phyloP scores from a whole-genome alignment of 352 stramenopile species.

The Phytopythium aichiense region DNA sequence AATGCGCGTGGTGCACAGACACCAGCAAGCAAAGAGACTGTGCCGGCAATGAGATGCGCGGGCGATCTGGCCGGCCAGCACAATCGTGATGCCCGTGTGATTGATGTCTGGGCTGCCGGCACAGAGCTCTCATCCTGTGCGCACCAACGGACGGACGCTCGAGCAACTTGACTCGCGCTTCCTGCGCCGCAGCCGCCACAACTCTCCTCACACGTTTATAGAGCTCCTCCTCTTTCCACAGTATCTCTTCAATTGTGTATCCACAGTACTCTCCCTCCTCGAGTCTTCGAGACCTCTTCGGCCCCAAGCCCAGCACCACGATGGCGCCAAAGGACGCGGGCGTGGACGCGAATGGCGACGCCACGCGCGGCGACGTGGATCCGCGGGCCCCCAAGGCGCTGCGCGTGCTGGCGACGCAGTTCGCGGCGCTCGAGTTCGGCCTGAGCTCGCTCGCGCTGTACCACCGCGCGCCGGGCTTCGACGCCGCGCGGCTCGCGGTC shows the following conservation, averaged over 20 bases:
- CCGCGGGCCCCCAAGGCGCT: conserved; percentile 36
- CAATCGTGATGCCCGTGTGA: too few relatives aligned
- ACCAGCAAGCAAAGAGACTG: too few relatives aligned
- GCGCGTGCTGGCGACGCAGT: conserved; percentile 43
- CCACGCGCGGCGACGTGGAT: conserved; percentile 20
- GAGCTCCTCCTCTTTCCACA: neutral
- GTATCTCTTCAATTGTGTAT: neutral
- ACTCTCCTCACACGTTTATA: neutral
- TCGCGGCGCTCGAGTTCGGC: conserved; percentile 67
- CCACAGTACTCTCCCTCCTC: neutral
- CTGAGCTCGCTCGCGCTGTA: conserved; percentile 68
- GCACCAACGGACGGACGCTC: neutral
- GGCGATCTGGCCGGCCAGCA: too few relatives aligned
- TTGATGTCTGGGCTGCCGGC: too few relatives aligned
- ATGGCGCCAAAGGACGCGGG: conserved; percentile 1
- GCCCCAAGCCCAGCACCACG: neutral
- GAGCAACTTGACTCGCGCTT: neutral
- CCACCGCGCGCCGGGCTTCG: conserved; percentile 62
- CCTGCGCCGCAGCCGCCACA: neutral
- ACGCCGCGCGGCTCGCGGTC: conserved; percentile 52
- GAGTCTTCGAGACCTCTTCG: too few relatives aligned
- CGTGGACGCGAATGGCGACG: neutral
- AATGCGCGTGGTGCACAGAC: too few relatives aligned
- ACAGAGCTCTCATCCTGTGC: too few relatives aligned
- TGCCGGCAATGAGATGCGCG: too few relatives aligned